Evolutionary conservation across 192 early-diverging fungal genomes (phyloP).

Genomic region (Backusella luteola): DNA sequence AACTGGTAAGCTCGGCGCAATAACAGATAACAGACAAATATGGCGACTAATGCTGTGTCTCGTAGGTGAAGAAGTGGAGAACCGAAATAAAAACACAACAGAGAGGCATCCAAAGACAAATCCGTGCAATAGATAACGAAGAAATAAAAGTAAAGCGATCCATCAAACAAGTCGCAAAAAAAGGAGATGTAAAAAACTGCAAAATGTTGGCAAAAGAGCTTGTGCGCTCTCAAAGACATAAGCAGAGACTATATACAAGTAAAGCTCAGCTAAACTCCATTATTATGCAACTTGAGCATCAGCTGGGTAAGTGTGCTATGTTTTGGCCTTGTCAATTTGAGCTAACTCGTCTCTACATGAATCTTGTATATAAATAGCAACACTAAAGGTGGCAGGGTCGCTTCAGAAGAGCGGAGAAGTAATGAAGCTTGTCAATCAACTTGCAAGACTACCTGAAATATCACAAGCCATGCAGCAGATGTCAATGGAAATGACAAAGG

Average conservation of each 20-base stretch:
- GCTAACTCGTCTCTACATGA: not conserved
- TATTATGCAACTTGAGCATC: constrained; percentile 83
- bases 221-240: constrained; percentile 75
- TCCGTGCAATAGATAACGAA: constrained; percentile 76
- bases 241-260: constrained; percentile 75
- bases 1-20: constrained; percentile 41
- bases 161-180: constrained; percentile 87
- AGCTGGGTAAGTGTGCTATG: constrained; percentile 59
- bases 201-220: constrained; percentile 83
- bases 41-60: not conserved
- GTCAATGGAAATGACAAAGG: constrained; percentile 97
- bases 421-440: constrained; percentile 88
- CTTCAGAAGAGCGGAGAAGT: constrained; percentile 86
- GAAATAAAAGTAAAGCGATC: constrained; percentile 76
- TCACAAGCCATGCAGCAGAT: constrained; percentile 85
- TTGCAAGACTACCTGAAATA: constrained; percentile 86
- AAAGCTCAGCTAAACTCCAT: constrained; percentile 95
- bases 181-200: constrained; percentile 72
- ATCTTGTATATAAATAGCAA: constrained; percentile 49
- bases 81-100: constrained; percentile 78
- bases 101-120: constrained; percentile 82
- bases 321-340: not conserved
- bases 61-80: constrained; percentile 91
- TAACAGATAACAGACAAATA: not conserved
- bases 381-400: constrained; percentile 83